Evolutionary conservation across 495 filamentous ascomycete genomes (phyloP).

Genomic region (Daldinia caldariorum): DNA sequence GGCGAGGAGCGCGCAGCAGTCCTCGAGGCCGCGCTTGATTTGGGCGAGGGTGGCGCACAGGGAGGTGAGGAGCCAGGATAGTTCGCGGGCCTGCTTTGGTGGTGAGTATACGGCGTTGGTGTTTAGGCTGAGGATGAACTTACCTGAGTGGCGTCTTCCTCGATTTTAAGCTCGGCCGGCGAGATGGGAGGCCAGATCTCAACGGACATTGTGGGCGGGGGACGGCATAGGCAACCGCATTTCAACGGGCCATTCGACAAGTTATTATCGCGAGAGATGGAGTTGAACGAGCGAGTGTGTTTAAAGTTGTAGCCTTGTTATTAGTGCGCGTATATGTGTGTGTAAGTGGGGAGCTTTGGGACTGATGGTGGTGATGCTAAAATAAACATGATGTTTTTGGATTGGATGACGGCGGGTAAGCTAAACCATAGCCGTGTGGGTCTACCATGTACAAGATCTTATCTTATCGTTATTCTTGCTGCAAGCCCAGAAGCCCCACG

Average conservation of each 20-base stretch:
- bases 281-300: neutral
- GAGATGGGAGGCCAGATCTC: constrained; percentile 79
- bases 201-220: constrained; percentile 68
- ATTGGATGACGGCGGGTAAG: constrained; percentile 8
- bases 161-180: constrained; percentile 68
- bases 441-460: too few relatives aligned
- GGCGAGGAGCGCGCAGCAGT: constrained; percentile 84
- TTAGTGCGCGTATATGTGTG: neutral
- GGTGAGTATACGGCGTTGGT: constrained; percentile 25
- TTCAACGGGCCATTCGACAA: constrained; percentile 28
- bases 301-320: constrained; percentile 19
- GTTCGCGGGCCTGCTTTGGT: constrained; percentile 63
- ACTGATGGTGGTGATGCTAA: constrained; percentile 15
- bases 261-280: constrained; percentile 22
- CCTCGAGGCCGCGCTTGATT: constrained; percentile 84
- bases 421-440: constrained; percentile 17
- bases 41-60: constrained; percentile 80
- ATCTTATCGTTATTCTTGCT: constrained; percentile 12
- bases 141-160: constrained; percentile 76
- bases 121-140: constrained; percentile 36
- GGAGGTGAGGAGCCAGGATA: constrained; percentile 85
- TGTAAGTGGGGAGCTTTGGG: constrained; percentile 34
- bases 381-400: neutral
- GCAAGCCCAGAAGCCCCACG: constrained; percentile 12
- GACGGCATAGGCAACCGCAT: constrained; percentile 52